These are phyloP conservation scores for Wickerhamiella sergipiensis DNA, from an alignment of 805 yeast species.

Conservation along the genomic window DNA sequence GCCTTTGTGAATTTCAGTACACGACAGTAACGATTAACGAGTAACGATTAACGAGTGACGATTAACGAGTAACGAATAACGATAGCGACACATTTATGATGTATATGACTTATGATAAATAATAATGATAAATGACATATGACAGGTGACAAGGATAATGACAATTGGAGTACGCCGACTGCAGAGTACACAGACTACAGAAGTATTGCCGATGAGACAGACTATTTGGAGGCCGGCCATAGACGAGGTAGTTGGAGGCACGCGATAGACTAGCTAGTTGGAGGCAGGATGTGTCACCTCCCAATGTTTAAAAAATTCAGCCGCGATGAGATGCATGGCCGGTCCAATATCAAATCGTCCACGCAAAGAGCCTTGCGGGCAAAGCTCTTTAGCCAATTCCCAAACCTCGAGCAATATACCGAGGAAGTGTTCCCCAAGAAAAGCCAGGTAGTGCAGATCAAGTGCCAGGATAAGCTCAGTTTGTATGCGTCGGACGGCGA, in stretches of 20 bases:
- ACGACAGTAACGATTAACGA: not conserved
- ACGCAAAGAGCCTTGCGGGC: slow-evolving; percentile 81
- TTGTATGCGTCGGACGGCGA: slow-evolving; percentile 60
- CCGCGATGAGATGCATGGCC: slow-evolving; percentile 76
- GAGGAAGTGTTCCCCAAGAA: slow-evolving; percentile 83
- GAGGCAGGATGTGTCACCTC: not conserved
- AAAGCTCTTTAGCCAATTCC: slow-evolving; percentile 60
- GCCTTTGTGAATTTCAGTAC: not conserved
- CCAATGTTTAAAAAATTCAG: slow-evolving; percentile 36
- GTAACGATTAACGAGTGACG: not conserved
- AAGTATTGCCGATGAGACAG: too few relatives aligned
- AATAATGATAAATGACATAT: too few relatives aligned
- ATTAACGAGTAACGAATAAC: too few relatives aligned
- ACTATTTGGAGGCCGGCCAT: too few relatives aligned
- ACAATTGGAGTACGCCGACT: too few relatives aligned
- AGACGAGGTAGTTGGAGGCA: too few relatives aligned
- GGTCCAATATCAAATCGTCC: slow-evolving; percentile 84
- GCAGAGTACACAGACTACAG: too few relatives aligned
- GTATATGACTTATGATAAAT: not conserved
- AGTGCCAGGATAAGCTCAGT: slow-evolving; percentile 83
- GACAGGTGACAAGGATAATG: too few relatives aligned
- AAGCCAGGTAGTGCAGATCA: slow-evolving; percentile 61
- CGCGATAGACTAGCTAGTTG: too few relatives aligned
- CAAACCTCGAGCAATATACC: slow-evolving; percentile 57
- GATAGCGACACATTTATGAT: too few relatives aligned